A percentile compares a stretch with the other conserved stretches of the same genome.
Evolutionary conservation across 805 yeast genomes (phyloP).

Genomic region (Metschnikowia picachoensis): DNA sequence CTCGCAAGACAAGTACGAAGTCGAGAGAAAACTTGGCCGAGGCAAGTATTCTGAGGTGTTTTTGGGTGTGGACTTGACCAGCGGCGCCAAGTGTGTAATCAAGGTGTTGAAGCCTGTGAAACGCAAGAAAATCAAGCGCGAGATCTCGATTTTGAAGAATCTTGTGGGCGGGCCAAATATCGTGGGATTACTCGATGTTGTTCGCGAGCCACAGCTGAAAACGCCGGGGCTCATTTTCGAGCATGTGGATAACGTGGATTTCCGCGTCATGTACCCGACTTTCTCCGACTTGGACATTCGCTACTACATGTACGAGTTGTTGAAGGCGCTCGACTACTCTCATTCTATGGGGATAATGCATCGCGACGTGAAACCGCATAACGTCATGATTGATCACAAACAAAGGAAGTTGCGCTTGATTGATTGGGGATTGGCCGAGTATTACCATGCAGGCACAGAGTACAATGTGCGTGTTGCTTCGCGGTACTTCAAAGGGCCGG

Average conservation of each 20-base stretch:
- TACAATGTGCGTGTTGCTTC: conserved; percentile 92
- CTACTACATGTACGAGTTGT: conserved; percentile 76
- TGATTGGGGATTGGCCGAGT: conserved; percentile 95
- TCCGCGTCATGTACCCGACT: conserved; percentile 79
- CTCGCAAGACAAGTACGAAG: conserved; percentile 78
- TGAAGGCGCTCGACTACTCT: conserved; percentile 79
- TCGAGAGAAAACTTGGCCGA: conserved; percentile 78
- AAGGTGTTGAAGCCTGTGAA: conserved; percentile 93
- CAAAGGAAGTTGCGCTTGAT: conserved; percentile 62
- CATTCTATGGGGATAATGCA: conserved; percentile 96
- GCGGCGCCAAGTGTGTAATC: conserved; percentile 69
- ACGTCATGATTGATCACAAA: conserved; percentile 85
- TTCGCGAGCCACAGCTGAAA: conserved; percentile 77
- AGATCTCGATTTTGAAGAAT: conserved; percentile 81
- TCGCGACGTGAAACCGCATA: conserved; percentile 91
- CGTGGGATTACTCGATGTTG: conserved; percentile 73
- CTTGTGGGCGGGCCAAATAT: conserved; percentile 81
- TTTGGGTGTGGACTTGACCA: conserved; percentile 66
- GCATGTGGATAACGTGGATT: conserved; percentile 79
- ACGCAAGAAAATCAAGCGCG: conserved; percentile 87
- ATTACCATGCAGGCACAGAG: conserved; percentile 84
- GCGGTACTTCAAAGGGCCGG: conserved; percentile 90
- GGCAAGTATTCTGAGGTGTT: conserved; percentile 95
- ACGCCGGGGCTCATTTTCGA: conserved; percentile 90
- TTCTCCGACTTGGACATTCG: conserved; percentile 72